Evolutionary conservation across 2,329 filamentous ascomycete genomes (phyloP).

Genomic region (Graphilbum fragrans): DNA sequence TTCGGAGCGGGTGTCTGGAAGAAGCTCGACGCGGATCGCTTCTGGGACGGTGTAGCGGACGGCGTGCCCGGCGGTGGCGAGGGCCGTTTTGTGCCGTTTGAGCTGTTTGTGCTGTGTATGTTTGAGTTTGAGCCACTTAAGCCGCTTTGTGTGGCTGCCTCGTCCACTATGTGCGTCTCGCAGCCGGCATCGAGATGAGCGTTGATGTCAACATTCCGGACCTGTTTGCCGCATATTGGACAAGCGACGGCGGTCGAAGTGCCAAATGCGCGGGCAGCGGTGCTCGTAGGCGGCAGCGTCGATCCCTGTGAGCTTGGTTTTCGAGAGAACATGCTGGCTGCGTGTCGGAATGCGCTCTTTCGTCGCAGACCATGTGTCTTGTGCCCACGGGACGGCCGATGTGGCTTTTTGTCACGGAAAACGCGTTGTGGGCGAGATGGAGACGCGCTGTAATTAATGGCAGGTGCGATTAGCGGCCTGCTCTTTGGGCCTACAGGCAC

Average conservation of each 20-base stretch:
- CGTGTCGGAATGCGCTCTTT: too few species aligned
- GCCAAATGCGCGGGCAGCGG: not conserved
- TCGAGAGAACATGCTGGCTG: conserved; percentile 4
- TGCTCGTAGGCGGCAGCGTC: not conserved
- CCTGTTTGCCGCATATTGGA: conserved; percentile 66
- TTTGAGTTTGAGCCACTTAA: not conserved
- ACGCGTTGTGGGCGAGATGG: too few species aligned
- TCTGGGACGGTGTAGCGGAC: conserved; percentile 27
- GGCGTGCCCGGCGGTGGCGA: conserved; percentile 20
- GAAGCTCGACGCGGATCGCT: conserved; percentile 42
- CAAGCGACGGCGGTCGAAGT: conserved; percentile 48
- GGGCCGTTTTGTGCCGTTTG: conserved; percentile 16
- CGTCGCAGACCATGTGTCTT: too few species aligned
- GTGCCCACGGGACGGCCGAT: too few species aligned
- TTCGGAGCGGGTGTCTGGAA: conserved; percentile 51
- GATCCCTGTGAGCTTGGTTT: not conserved
- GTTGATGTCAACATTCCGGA: conserved; percentile 70
- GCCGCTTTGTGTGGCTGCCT: conserved; percentile 19
- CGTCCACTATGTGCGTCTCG: conserved; percentile 47
- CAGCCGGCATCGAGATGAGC: conserved; percentile 82
- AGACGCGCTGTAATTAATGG: too few species aligned
- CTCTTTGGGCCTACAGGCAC: too few species aligned
- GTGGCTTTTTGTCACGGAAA: too few species aligned
- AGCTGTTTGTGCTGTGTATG: not conserved
- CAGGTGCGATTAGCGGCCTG: too few species aligned